phyloP scores from a whole-genome alignment of 331 rosid genomes.

The Phaseolus coccineus region DNA sequence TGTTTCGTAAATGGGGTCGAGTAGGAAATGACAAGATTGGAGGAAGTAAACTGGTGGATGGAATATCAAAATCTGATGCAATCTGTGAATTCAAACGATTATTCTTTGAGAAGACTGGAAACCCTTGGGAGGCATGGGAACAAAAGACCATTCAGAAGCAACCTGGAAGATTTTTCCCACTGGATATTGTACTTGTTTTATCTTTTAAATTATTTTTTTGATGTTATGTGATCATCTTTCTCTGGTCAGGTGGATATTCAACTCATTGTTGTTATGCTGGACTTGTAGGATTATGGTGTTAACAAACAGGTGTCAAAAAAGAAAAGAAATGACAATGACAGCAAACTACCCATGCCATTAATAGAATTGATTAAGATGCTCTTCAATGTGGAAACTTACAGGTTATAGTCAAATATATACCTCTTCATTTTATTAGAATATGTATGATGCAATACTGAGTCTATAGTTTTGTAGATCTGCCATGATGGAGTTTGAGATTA shows the following conservation, averaged over 20 bases:
- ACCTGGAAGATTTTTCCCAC: conserved; percentile 96
- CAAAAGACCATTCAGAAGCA: conserved; percentile 80
- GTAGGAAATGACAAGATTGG: conserved; percentile 96
- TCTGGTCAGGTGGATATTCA: conserved; percentile 19
- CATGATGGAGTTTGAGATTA: conserved; percentile 98
- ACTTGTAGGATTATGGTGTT: conserved; percentile 89
- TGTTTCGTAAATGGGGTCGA: conserved; percentile 99
- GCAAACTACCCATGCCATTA: conserved; percentile 76
- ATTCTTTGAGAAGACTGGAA: conserved; percentile 95
- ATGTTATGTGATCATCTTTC: conserved; percentile 21
- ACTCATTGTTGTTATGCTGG: conserved; percentile 41
- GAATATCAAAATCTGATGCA: conserved; percentile 78
- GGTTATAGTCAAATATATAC: conserved; percentile 54
- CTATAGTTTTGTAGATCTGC: conserved; percentile 78
- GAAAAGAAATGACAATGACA: conserved; percentile 47
- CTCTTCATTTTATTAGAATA: conserved; percentile 31
- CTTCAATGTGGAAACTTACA: conserved; percentile 95
- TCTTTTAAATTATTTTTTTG: conserved; percentile 29
- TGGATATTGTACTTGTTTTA: conserved; percentile 75
- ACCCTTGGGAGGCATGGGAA: conserved; percentile 99
- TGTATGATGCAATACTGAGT: conserved; percentile 50
- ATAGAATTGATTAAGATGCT: conserved; percentile 91
- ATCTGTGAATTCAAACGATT: conserved; percentile 78
- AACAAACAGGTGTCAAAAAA: conserved; percentile 71
- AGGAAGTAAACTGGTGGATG: conserved; percentile 78